These are phyloP conservation scores for Trichomonas vaginalis DNA, from an alignment of 208 protist species.

Conservation along the genomic window DNA sequence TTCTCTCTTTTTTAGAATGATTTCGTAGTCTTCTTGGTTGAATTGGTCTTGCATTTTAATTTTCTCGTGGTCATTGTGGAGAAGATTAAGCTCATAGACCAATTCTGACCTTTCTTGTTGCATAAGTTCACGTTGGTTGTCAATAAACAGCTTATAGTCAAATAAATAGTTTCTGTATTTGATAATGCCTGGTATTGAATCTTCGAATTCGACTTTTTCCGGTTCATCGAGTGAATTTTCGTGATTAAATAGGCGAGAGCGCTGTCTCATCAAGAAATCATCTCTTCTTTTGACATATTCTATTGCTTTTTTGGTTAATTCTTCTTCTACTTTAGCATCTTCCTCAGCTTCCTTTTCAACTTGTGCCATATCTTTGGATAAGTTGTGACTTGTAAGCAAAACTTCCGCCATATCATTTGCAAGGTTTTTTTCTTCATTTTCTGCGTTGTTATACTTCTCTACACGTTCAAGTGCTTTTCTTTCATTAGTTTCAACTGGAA, in stretches of 20 bases:
- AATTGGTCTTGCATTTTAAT: background rate
- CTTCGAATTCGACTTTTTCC: background rate
- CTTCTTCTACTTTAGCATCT: background rate
- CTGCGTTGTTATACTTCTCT: background rate
- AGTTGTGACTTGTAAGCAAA: background rate
- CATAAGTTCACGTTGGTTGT: background rate
- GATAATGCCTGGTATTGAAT: background rate
- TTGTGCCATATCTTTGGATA: background rate
- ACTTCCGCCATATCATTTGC: background rate
- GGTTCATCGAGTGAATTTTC: background rate
- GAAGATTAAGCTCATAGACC: background rate
- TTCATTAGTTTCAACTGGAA: background rate
- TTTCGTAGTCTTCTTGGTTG: background rate
- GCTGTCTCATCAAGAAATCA: background rate
- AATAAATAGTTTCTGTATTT: background rate
- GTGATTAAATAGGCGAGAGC: background rate
- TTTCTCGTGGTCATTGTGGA: background rate
- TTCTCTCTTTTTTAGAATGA: background rate
- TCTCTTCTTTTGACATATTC: background rate
- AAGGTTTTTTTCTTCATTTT: background rate
- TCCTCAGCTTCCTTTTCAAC: background rate
- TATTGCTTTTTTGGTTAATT: background rate
- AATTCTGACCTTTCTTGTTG: background rate
- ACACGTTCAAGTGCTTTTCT: background rate
- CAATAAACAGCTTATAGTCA: background rate